phyloP scores from a whole-genome alignment of 495 filamentous ascomycete genomes.

The Aspergillus leporis region DNA sequence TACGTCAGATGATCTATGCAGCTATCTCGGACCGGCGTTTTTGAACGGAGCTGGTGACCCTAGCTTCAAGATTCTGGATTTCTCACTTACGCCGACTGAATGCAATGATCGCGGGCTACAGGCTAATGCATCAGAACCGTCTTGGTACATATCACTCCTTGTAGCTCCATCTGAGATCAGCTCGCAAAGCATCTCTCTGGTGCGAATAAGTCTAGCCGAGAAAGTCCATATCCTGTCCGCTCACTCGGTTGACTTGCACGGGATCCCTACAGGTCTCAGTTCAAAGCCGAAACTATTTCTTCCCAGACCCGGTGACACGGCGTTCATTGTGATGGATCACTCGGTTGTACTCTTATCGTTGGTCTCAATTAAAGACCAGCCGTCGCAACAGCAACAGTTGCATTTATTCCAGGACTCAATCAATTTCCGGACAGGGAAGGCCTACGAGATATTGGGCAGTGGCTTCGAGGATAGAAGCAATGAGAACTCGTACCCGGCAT shows the following conservation, averaged over 20 bases:
- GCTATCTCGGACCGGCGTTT: conserved; percentile 19
- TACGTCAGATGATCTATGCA: conserved; percentile 40
- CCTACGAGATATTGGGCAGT: conserved; percentile 47
- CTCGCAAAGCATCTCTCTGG: conserved; percentile 29
- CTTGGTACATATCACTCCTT: conserved; percentile 36
- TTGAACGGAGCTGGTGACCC: conserved; percentile 32
- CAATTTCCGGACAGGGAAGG: conserved; percentile 68
- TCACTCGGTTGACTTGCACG: conserved; percentile 27
- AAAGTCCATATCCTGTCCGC: conserved; percentile 31
- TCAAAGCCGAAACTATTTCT: conserved; percentile 71
- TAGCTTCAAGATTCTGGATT: conserved; percentile 40
- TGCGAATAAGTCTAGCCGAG: conserved; percentile 31
- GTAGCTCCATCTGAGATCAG: conserved; percentile 25
- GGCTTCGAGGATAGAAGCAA: conserved; percentile 38
- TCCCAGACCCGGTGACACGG: conserved; percentile 72
- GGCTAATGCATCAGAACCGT: conserved; percentile 19
- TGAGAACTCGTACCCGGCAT: conserved; percentile 57
- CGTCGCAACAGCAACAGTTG: conserved; percentile 58
- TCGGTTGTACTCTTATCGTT: conserved; percentile 77
- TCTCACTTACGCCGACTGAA: conserved; percentile 29
- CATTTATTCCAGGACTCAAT: conserved; percentile 80
- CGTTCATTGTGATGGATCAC: conserved; percentile 77
- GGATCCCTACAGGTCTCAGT: conserved; percentile 27
- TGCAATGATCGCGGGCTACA: conserved; percentile 17
- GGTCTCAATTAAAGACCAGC: conserved; percentile 55